A percentile compares a stretch with the other conserved stretches of the same genome.
phyloP scores from a whole-genome alignment of 805 yeast genomes.

The Candida insectalens region DNA sequence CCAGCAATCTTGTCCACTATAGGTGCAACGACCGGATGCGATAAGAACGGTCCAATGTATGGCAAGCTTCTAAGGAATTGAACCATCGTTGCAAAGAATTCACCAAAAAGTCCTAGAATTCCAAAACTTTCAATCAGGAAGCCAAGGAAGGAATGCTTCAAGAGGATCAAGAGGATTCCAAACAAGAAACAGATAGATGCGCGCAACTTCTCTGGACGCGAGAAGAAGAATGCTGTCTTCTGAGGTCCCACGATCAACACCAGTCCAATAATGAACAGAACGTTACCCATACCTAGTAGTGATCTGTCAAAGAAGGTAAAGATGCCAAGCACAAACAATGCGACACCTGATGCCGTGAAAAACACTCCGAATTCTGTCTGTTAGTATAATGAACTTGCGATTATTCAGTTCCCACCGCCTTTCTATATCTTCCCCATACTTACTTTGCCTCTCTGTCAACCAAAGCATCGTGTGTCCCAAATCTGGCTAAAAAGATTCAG shows the following conservation, averaged over 20 bases:
- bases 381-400: conserved; percentile 2
- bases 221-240: conserved; percentile 72
- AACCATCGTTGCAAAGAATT: conserved; percentile 82
- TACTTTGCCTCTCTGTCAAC: conserved; percentile 71
- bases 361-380: conserved; percentile 79
- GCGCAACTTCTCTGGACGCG: conserved; percentile 77
- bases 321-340: conserved; percentile 74
- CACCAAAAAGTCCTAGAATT: conserved; percentile 81
- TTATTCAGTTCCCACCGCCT: background rate
- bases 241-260: conserved; percentile 81
- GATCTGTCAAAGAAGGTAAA: conserved; percentile 84
- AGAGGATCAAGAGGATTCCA: conserved; percentile 69
- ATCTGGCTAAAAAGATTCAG: background rate
- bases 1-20: conserved; percentile 55
- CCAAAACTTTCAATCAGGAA: conserved; percentile 81
- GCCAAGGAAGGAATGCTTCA: conserved; percentile 74
- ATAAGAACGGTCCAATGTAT: conserved; percentile 72
- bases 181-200: conserved; percentile 72
- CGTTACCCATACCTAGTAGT: conserved; percentile 81
- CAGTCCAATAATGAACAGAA: conserved; percentile 71
- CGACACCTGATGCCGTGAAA: conserved; percentile 76
- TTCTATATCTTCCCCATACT: conserved; percentile 19
- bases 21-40: conserved; percentile 80
- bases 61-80: conserved; percentile 85
- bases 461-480: conserved; percentile 37